These are phyloP conservation scores for Talaromyces amestolkiae DNA, from an alignment of 2,329 filamentous ascomycete genomes.

Conservation along the genomic window DNA sequence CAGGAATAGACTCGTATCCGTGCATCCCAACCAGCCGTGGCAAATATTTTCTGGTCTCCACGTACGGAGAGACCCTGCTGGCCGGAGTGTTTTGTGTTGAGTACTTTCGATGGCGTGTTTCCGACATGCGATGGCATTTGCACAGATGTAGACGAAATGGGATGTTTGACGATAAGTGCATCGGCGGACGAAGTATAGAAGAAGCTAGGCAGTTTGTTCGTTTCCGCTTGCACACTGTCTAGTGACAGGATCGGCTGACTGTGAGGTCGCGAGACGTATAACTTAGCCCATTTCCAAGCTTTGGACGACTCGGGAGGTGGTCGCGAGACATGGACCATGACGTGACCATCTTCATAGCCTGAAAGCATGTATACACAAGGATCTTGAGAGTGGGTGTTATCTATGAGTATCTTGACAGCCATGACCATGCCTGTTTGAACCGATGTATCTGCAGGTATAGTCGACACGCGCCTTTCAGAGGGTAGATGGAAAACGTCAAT, in stretches of 20 bases:
- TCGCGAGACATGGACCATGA: conserved; percentile 61
- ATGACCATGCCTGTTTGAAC: conserved; percentile 73
- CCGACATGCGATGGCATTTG: conserved; percentile 10
- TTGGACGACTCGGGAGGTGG: conserved; percentile 21
- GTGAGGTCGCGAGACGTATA: conserved; percentile 68
- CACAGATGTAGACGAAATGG: conserved; percentile 48
- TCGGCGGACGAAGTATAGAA: conserved; percentile 84
- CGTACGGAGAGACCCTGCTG: conserved; percentile 79
- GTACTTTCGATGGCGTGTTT: conserved; percentile 54
- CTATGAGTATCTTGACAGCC: conserved; percentile 65
- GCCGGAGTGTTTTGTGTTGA: conserved; percentile 83
- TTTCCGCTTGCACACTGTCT: conserved; percentile 50
- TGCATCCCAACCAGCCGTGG: conserved; percentile 90
- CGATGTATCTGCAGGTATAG: conserved; percentile 48
- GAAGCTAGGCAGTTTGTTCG: conserved; percentile 40
- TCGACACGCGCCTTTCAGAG: conserved; percentile 65
- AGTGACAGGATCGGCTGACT: conserved; percentile 79
- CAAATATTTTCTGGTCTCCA: conserved; percentile 77
- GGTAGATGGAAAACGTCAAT: conserved; percentile 85
- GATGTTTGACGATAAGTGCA: conserved; percentile 72
- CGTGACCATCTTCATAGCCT: conserved; percentile 83
- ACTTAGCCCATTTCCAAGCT: conserved; percentile 48
- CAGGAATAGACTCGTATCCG: conserved; percentile 75
- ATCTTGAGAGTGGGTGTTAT: conserved; percentile 18
- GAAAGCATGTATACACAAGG: conserved; percentile 61